Percentiles rank a stretch among this genome's conserved stretches.
phyloP scores from a whole-genome alignment of 495 filamentous ascomycete species.

The Xylaria venustula region DNA sequence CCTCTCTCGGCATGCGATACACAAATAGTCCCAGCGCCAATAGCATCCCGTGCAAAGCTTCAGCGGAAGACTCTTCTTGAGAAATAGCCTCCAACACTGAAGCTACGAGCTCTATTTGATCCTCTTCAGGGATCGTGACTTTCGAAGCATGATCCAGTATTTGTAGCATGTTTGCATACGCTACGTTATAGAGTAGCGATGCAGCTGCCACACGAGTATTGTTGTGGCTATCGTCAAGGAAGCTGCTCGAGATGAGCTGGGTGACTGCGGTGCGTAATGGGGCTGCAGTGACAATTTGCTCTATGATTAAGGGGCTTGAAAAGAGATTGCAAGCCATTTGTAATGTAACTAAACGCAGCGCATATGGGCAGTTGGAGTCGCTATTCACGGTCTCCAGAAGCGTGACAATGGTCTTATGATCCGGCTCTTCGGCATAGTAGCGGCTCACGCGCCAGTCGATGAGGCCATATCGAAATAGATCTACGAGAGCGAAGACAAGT shows the following conservation, averaged over 20 bases:
- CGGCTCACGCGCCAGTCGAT: constrained; percentile 82
- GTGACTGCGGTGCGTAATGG: constrained; percentile 40
- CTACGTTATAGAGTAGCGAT: constrained; percentile 80
- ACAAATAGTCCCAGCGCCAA: constrained; percentile 70
- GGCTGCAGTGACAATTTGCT: constrained; percentile 37
- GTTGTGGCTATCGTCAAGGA: constrained; percentile 54
- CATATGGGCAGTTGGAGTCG: constrained; percentile 62
- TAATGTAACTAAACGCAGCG: constrained; percentile 75
- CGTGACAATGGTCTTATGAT: constrained; percentile 60
- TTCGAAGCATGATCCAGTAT: constrained; percentile 56
- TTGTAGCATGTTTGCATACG: constrained; percentile 63
- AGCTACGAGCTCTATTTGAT: constrained; percentile 76
- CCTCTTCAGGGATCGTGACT: constrained; percentile 62
- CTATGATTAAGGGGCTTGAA: constrained; percentile 57
- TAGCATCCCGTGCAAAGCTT: constrained; percentile 70
- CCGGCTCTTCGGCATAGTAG: constrained; percentile 75
- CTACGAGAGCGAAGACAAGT: constrained; percentile 73
- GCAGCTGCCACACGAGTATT: constrained; percentile 71
- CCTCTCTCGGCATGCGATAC: constrained; percentile 66
- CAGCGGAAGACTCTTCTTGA: constrained; percentile 62
- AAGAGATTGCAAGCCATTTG: constrained; percentile 63
- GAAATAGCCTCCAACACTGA: constrained; percentile 73
- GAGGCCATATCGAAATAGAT: constrained; percentile 75
- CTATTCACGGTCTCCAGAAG: constrained; percentile 60
- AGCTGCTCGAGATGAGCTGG: constrained; percentile 49